Conservation (phyloP, 179 eudicot genomes). For the Spinacia oleracea region DNA sequence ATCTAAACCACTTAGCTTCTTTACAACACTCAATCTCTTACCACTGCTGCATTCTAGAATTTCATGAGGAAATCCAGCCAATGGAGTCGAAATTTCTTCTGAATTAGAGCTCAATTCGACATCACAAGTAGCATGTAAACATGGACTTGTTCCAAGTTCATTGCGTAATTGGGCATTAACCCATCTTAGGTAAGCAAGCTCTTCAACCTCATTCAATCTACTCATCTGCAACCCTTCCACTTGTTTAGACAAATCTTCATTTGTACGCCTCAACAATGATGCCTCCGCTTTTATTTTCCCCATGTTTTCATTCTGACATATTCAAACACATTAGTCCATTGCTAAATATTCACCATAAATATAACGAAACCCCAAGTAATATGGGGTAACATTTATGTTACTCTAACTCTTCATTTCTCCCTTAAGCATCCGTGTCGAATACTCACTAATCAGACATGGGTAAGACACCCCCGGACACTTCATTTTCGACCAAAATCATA, state of each 20-base stretch:
- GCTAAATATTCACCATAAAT: neutral
- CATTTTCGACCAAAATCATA: too few relatives aligned
- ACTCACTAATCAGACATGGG: neutral
- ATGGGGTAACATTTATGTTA: too few relatives aligned
- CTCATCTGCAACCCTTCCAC: slow-evolving; percentile 81
- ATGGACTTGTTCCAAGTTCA: slow-evolving; percentile 51
- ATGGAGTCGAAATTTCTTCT: slow-evolving; percentile 27
- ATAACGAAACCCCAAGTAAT: too few relatives aligned
- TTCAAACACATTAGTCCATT: slow-evolving; percentile 5
- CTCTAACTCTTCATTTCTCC: too few relatives aligned
- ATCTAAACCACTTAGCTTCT: slow-evolving; percentile 65
- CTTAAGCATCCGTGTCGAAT: neutral
- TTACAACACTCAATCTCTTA: slow-evolving; percentile 43
- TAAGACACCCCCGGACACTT: neutral
- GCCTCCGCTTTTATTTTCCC: slow-evolving; percentile 71
- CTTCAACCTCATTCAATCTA: slow-evolving; percentile 83
- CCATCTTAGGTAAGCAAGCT: slow-evolving; percentile 81
- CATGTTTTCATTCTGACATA: slow-evolving; percentile 47
- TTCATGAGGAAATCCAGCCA: slow-evolving; percentile 35
- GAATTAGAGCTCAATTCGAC: slow-evolving; percentile 33
- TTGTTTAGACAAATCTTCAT: slow-evolving; percentile 74
- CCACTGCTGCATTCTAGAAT: slow-evolving; percentile 34
- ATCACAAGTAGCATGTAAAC: slow-evolving; percentile 33
- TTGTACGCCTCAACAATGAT: slow-evolving; percentile 54
- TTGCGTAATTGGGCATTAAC: slow-evolving; percentile 68